Percentiles rank a stretch among this genome's conserved stretches.
phyloP scores from a whole-genome alignment of 108 stramenopile species.

The Schizochytrium sp. region DNA sequence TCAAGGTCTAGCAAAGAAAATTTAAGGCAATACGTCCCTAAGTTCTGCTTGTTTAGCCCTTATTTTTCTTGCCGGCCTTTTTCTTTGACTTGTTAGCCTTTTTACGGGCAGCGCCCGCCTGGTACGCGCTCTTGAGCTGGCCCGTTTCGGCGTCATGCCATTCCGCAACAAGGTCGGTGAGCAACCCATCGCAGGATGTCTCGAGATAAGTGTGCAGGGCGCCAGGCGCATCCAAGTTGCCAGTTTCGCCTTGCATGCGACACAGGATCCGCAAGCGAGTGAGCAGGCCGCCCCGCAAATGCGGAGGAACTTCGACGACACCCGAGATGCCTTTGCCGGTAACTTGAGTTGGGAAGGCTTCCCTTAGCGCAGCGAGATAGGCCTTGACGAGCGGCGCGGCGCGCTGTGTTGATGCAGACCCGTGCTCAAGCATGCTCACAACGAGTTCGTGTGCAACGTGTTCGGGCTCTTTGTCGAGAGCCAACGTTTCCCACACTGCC shows the following conservation, averaged over 20 bases:
- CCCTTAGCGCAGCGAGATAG: background rate
- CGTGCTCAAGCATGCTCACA: background rate
- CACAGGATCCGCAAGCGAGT: background rate
- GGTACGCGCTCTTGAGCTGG: background rate
- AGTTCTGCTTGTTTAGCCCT: constrained; percentile 49
- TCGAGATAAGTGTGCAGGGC: background rate
- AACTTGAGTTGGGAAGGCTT: background rate
- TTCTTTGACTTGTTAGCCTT: background rate
- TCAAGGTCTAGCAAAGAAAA: too few species aligned
- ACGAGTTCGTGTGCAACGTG: background rate
- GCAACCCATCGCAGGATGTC: background rate
- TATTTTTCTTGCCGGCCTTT: constrained; percentile 44
- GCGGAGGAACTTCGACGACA: background rate
- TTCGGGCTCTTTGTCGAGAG: background rate
- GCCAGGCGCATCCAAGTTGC: background rate
- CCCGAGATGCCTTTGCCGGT: background rate
- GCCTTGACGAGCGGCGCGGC: background rate
- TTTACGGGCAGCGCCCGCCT: background rate
- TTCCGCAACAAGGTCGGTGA: background rate
- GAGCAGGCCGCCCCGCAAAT: background rate
- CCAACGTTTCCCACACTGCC: background rate
- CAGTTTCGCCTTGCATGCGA: background rate
- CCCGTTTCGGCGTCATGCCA: background rate
- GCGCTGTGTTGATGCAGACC: background rate
- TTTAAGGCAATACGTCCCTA: constrained; percentile 22